phyloP scores from a whole-genome alignment of 768 basidiomycete species.

The Pulveroboletus ravenelii region DNA sequence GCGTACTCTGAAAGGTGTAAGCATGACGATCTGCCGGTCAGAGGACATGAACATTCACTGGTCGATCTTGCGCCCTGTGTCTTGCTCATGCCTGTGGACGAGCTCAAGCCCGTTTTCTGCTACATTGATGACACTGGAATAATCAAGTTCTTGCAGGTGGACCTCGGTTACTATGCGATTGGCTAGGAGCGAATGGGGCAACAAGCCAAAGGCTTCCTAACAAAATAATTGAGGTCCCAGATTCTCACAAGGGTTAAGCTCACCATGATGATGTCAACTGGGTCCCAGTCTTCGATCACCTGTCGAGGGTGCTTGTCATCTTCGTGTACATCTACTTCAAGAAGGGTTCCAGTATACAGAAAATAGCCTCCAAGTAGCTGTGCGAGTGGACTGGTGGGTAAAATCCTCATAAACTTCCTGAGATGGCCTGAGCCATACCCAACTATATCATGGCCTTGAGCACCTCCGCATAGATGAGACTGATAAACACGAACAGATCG shows the following conservation, averaged over 20 bases:
- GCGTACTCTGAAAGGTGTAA: conserved; percentile 43
- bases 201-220: conserved; percentile 51
- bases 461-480: background rate
- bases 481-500: conserved; percentile 50
- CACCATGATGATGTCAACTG: conserved; percentile 61
- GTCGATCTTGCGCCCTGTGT: conserved; percentile 50
- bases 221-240: conserved; percentile 6
- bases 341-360: conserved; percentile 46
- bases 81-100: conserved; percentile 47
- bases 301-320: conserved; percentile 11
- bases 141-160: conserved; percentile 67
- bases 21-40: background rate
- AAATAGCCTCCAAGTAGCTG: conserved; percentile 65
- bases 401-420: conserved; percentile 56
- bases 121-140: conserved; percentile 62
- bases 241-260: conserved; percentile 16
- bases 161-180: conserved; percentile 62
- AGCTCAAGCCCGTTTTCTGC: conserved; percentile 68
- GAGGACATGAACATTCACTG: conserved; percentile 35
- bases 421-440: conserved; percentile 57
- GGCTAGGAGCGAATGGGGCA: conserved; percentile 59
- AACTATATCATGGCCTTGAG: conserved; percentile 36
- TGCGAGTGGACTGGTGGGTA: conserved; percentile 57
- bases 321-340: conserved; percentile 37
- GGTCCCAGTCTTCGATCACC: conserved; percentile 40